Evolutionary conservation across 495 filamentous ascomycete genomes (phyloP), one percentile per base, ranked within the genome.

Genomic region (Aspergillus ostianus): DNA sequence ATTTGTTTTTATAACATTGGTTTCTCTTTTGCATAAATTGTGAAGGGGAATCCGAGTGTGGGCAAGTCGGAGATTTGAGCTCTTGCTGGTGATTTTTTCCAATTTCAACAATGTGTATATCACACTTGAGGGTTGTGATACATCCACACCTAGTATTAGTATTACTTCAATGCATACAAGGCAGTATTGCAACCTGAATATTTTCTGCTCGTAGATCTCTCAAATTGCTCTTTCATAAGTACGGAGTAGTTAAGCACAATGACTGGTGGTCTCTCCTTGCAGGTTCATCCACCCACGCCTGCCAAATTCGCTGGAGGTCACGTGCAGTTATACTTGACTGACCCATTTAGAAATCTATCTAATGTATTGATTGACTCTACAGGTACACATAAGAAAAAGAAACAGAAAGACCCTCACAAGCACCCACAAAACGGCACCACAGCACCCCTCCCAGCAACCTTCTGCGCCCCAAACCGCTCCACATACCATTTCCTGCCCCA

Each of bases 401-500:
- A 10, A 49, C 6, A 49, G 18, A 20, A 21, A 6, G 3, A 21
- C 7, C 6, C 21, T 27, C 56, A 78, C 65, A 80, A 54, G 68
- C 70, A 77, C 20, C 68, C 13, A 63, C 93, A 71, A 29, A 90
- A 89, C 12, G 94, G 94, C 65, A 98, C 87, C 26, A 91, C 85
- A 17, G 93, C 93, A 64, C 89, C 93, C 70, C 88, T 83, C 6
- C 80, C 81, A 45, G 83, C 85, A 54, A 96, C 85, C 63, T 82
- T 86, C 47, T 92, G 85, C 71, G 84, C 84, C 23, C 93, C 92
- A 80, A 98, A 98, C 73, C 80, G 90, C 61, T 90, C 80, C 48
- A 88, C 77, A 74, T 98, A 98, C 94, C 94, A 98, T 72, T 82
- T 77, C 70, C 85, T 83, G 23, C 93, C 93, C 59, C 85, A 84